These are phyloP conservation scores for Cucurbita ficifolia DNA, from an alignment of 306 rosid species.

Conservation along the genomic window DNA sequence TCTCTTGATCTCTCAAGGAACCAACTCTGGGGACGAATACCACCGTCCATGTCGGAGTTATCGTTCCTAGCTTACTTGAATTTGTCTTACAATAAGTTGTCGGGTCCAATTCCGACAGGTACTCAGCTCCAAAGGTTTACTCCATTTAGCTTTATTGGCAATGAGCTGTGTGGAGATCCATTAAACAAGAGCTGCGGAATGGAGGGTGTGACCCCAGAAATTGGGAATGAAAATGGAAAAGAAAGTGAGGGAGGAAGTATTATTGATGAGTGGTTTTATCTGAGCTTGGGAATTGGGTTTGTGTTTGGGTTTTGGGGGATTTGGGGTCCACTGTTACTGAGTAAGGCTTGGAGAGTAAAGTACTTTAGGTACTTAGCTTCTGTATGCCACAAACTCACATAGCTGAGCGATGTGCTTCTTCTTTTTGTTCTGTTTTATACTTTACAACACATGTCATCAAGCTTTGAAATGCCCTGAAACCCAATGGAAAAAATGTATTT, in stretches of 20 bases:
- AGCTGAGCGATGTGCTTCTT: too few relatives aligned
- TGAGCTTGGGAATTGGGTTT: background rate
- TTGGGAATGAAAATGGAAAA: background rate
- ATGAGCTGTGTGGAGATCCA: background rate
- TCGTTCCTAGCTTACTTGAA: conserved; percentile 4
- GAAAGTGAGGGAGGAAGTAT: background rate
- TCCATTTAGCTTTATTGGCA: background rate
- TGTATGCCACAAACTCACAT: background rate
- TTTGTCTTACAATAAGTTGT: conserved; percentile 8
- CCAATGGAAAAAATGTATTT: too few relatives aligned
- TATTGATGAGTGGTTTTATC: background rate
- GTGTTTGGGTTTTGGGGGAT: background rate
- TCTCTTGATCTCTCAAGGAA: conserved; percentile 3
- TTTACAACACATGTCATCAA: too few relatives aligned
- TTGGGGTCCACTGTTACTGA: background rate
- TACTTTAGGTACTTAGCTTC: background rate
- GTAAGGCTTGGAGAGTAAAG: background rate
- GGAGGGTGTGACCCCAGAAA: background rate
- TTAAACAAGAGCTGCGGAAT: background rate
- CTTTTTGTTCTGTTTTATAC: too few relatives aligned
- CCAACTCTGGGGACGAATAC: conserved; percentile 3
- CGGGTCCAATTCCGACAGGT: background rate
- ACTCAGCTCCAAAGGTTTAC: conserved; percentile 4
- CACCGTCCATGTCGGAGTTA: background rate
- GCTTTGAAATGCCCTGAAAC: too few relatives aligned